Percentiles rank a stretch among this genome's conserved stretches.
Evolutionary conservation across 129 eudicot species (phyloP).

Genomic region (Logfia minima): DNA sequence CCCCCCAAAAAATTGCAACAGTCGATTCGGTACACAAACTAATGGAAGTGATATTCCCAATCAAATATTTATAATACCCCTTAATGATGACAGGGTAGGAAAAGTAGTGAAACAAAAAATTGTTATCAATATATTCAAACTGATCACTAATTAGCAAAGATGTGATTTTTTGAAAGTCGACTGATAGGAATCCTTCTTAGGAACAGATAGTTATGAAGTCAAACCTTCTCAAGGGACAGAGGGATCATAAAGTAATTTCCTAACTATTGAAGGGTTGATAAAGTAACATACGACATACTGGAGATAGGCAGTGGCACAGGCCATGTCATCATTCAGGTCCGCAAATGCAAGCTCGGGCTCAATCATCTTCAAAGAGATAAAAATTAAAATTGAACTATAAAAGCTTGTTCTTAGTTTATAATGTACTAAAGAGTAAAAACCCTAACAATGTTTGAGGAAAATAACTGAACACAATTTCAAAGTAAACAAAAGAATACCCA

Average conservation of each 20-base stretch:
- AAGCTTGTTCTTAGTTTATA: constrained; percentile 12
- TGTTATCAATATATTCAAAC: not conserved
- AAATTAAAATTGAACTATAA: constrained; percentile 5
- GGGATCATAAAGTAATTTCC: constrained; percentile 21
- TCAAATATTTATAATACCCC: not conserved
- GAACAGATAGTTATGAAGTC: not conserved
- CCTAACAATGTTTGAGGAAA: constrained; percentile 1
- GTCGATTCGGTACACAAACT: not conserved
- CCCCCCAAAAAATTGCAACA: not conserved
- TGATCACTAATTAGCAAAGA: constrained; percentile 12
- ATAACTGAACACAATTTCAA: not conserved
- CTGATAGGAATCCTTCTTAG: not conserved
- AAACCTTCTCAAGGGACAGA: constrained; percentile 9
- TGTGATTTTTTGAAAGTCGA: not conserved
- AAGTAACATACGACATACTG: constrained; percentile 98
- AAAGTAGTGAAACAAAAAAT: not conserved
- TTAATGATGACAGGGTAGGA: not conserved
- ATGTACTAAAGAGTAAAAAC: constrained; percentile 11
- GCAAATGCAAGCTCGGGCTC: constrained; percentile 99
- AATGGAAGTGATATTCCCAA: not conserved
- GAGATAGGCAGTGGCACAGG: constrained; percentile 99
- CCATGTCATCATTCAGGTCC: constrained; percentile 96
- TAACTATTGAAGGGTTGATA: constrained; percentile 25
- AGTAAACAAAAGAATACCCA: constrained; percentile 56
- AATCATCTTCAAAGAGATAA: constrained; percentile 67